Base-by-base conservation (phyloP, 1,284 basidiomycete genomes). In the Microbotryum intermedium region DNA sequence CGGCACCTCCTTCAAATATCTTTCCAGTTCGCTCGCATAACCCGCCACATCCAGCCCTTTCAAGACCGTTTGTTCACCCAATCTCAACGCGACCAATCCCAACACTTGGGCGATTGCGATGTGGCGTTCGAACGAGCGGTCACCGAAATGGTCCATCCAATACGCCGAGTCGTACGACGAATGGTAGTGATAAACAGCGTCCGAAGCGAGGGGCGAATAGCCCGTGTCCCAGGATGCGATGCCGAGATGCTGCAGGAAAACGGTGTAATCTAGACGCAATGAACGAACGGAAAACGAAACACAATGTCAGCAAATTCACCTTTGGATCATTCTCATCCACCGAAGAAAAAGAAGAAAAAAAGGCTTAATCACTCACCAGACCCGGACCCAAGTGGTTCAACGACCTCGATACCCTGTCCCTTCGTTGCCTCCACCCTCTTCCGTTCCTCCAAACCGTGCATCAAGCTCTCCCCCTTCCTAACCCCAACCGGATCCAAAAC, bases 71-170 rank as follows among this genome's bases (percentile, higher is more conserved):
- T 81, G 78, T 59, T 86, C 82, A 1, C 80, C 78, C 9, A 88
- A 66, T 20, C 85, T 79, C 25, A 91, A 77, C 6, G 81, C 77
- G 23, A 72, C 66, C n/a, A 77, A 56, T 9, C 75, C 76, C 5
- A 74, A 56, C 2, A 73, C 79, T 70, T 86, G 83, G 20, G 87
- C 81, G 39, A 84, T 76, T 25, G 84, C 84, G 55, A 82, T 83
- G 75, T 90, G 87, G 56, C 83, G 81, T 68, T 82, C 74, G 77
- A 88, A 91, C 6, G 81, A 83, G 20, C 85, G 84, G 73, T 92
- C 89, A 42, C 80, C 86, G 70, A 83, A 91, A 29, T 77, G 74
- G 68, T 86, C 83, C 74, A 87, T 84, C 84, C 85, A 92, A 54
- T 77, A 76, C 69, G 84, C 81, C 29, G 80, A 82, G 73, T 92